phyloP scores from a whole-genome alignment of 805 yeast species.

The Ogataea angusta region DNA sequence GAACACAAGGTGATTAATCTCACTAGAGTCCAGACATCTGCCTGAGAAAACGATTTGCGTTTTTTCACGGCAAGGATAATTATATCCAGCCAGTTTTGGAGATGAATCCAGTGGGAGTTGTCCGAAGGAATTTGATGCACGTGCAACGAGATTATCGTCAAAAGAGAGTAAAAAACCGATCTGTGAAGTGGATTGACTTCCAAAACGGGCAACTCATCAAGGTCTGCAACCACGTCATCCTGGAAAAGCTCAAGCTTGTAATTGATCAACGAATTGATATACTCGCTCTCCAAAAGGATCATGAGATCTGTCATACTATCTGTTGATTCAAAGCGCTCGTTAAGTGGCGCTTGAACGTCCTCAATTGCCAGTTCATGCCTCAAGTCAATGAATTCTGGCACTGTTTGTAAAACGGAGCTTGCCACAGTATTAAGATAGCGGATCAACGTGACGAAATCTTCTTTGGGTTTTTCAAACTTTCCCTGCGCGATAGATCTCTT shows the following conservation, averaged over 20 bases:
- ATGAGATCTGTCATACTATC: constrained; percentile 22
- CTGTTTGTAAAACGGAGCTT: constrained; percentile 9
- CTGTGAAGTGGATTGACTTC: constrained; percentile 9
- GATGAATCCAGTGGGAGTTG: constrained; percentile 25
- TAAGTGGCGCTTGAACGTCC: constrained; percentile 20
- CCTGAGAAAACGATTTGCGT: constrained; percentile 8
- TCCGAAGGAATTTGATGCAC: constrained; percentile 8
- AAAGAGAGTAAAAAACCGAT: constrained; percentile 20
- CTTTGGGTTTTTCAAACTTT: constrained; percentile 5
- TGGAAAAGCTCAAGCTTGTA: constrained; percentile 11
- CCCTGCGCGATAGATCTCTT: constrained; percentile 9
- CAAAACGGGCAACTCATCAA: constrained; percentile 12
- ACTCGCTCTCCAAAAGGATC: constrained; percentile 21
- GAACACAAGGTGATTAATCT: constrained; percentile 7
- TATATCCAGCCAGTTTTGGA: constrained; percentile 25
- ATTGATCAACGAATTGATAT: constrained; percentile 18
- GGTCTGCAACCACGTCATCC: constrained; percentile 16
- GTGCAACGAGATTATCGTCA: constrained; percentile 20
- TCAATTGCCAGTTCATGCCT: constrained; percentile 20
- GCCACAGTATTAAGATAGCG: constrained; percentile 28
- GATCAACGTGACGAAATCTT: constrained; percentile 19
- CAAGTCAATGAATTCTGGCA: constrained; percentile 21
- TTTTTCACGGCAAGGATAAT: constrained; percentile 7
- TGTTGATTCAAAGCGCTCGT: constrained; percentile 25
- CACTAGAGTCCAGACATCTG: constrained; percentile 21